phyloP scores from a whole-genome alignment of 345 rosid species.

The Syzygium aqueum region DNA sequence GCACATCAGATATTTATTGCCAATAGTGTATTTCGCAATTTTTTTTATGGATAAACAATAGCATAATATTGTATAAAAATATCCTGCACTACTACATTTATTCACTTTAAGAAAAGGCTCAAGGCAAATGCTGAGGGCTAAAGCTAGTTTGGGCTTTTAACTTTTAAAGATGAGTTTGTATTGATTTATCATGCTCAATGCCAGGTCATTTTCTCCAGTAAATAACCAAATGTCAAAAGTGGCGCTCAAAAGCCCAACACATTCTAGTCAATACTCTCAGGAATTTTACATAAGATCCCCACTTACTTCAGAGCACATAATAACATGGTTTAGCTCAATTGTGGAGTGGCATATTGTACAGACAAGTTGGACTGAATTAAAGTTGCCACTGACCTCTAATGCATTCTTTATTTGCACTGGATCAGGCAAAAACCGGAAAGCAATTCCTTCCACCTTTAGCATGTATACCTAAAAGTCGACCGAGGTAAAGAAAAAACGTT shows the following conservation, averaged over 20 bases:
- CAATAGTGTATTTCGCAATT: not conserved
- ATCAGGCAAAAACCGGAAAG: slow-evolving; percentile 90
- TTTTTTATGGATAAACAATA: not conserved
- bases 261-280: not conserved
- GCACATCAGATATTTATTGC: not conserved
- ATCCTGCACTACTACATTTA: not conserved
- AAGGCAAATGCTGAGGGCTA: not conserved
- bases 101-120: not conserved
- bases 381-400: slow-evolving; percentile 49
- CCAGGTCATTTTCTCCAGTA: not conserved
- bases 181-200: not conserved
- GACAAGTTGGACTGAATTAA: not conserved
- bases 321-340: not conserved
- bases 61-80: not conserved
- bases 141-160: not conserved
- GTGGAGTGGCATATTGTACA: not conserved
- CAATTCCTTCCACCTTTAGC: slow-evolving; percentile 91
- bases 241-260: not conserved
- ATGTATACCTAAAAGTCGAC: slow-evolving; percentile 49
- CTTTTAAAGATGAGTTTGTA: not conserved
- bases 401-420: slow-evolving; percentile 93
- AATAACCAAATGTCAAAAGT: not conserved
- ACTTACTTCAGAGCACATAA: not conserved
- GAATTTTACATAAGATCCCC: not conserved
- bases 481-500: slow-evolving; percentile 2